Conservation (phyloP, 306 rosid genomes). For the Crataegus laevigata region DNA sequence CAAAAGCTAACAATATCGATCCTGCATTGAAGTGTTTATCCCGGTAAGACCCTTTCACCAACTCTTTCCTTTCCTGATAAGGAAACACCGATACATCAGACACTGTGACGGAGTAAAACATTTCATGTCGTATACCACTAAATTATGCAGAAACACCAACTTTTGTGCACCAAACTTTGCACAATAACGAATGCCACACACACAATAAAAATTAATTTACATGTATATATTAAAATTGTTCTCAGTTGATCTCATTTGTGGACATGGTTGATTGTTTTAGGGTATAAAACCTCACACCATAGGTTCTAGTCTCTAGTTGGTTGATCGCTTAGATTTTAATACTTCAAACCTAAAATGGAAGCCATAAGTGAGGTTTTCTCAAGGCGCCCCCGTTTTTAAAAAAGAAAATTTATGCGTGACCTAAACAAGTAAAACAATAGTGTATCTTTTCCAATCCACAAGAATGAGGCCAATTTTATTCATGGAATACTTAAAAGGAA, state of each 20-base stretch:
- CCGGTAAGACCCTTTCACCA: conserved; percentile 71
- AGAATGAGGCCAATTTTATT: background rate
- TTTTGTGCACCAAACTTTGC: background rate
- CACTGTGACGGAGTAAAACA: background rate
- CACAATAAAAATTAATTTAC: background rate
- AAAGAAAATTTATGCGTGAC: background rate
- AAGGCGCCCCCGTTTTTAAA: too few species aligned
- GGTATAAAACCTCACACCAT: too few species aligned
- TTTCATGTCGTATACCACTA: background rate
- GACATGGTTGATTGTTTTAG: too few species aligned
- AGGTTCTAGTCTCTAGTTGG: too few species aligned
- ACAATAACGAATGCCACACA: background rate
- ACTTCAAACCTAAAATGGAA: too few species aligned
- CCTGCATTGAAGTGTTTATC: conserved; percentile 92
- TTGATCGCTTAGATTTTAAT: too few species aligned
- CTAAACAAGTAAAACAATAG: background rate
- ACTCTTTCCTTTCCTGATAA: conserved; percentile 87
- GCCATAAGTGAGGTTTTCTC: too few species aligned
- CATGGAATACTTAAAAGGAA: background rate
- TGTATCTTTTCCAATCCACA: background rate
- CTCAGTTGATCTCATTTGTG: too few species aligned
- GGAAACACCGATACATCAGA: conserved; percentile 19
- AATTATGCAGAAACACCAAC: background rate
- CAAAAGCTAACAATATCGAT: conserved; percentile 70
- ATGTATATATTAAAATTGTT: background rate